phyloP scores from a whole-genome alignment of 139 green algal species.

The Ettlia oleoabundans region DNA sequence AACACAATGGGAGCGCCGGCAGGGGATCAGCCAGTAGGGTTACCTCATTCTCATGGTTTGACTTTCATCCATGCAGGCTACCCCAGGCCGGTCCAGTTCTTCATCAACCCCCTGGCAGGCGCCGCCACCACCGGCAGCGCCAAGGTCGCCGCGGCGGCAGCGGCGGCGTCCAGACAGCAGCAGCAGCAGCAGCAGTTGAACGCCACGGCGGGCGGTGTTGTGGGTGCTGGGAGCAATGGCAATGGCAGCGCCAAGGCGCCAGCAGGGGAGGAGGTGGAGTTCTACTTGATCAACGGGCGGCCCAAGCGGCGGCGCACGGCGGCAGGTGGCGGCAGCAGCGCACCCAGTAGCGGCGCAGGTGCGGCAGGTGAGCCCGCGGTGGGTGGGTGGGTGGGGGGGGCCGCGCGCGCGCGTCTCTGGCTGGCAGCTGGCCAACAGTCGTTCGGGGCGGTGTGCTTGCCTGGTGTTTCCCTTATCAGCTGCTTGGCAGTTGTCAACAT shows the following conservation, averaged over 20 bases:
- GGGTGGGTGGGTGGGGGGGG: neutral
- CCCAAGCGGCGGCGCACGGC: constrained; percentile 42
- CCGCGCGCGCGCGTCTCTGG: neutral
- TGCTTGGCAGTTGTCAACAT: too few relatives aligned
- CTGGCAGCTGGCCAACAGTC: neutral
- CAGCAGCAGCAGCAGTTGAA: neutral
- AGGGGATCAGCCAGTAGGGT: too few relatives aligned
- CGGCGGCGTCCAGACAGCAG: neutral
- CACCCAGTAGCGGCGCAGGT: neutral
- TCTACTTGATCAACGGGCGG: constrained; percentile 47
- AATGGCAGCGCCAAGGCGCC: neutral
- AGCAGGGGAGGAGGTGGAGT: neutral
- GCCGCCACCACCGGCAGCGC: neutral
- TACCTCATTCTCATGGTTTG: neutral
- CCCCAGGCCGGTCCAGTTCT: constrained; percentile 45
- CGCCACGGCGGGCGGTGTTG: neutral
- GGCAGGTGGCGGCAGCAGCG: neutral
- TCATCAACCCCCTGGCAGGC: neutral
- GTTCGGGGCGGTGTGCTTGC: neutral
- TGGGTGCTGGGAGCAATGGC: too few relatives aligned
- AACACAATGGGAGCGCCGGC: too few relatives aligned
- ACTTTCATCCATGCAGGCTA: constrained; percentile 23
- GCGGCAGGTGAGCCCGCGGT: neutral
- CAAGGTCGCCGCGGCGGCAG: neutral
- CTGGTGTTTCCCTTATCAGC: too few relatives aligned